Conservation (phyloP, 148 eudicot species). For the Cornus controversa region DNA sequence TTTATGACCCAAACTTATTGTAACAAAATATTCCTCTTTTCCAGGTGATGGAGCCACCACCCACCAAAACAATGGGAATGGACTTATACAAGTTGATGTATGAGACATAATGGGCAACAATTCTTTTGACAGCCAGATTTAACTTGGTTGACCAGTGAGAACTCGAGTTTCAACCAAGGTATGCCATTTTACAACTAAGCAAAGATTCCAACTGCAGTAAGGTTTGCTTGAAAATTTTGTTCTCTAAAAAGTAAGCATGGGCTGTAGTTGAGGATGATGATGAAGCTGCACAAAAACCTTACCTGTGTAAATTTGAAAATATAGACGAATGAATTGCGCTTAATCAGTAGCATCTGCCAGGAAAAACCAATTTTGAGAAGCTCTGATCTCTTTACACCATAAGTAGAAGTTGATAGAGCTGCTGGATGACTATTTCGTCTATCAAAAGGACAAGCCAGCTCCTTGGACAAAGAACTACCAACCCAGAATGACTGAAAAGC, state of each 20-base stretch:
- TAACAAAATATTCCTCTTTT: not conserved
- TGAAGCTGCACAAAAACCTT: constrained; percentile 4
- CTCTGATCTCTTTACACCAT: constrained; percentile 65
- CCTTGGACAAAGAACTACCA: constrained; percentile 55
- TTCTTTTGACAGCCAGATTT: no score
- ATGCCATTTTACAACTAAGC: not conserved
- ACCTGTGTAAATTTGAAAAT: constrained; percentile 84
- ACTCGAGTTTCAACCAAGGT: not conserved
- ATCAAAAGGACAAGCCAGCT: constrained; percentile 68
- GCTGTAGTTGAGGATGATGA: not conserved
- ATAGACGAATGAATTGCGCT: constrained; percentile 68
- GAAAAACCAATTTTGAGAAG: constrained; percentile 77
- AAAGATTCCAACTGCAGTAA: not conserved
- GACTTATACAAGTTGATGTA: not conserved
- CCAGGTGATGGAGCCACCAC: not conserved
- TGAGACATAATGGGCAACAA: not conserved
- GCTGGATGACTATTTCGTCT: constrained; percentile 66
- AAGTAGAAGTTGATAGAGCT: constrained; percentile 68
- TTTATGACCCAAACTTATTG: constrained; percentile 4
- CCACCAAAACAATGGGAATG: not conserved
- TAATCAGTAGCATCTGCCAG: constrained; percentile 80
- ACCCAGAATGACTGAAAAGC: constrained; percentile 66
- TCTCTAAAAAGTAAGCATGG: not conserved
- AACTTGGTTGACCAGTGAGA: no score
- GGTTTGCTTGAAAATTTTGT: not conserved